phyloP scores from a whole-genome alignment of 2,329 filamentous ascomycete species.

The Hymenoscyphus scutula region DNA sequence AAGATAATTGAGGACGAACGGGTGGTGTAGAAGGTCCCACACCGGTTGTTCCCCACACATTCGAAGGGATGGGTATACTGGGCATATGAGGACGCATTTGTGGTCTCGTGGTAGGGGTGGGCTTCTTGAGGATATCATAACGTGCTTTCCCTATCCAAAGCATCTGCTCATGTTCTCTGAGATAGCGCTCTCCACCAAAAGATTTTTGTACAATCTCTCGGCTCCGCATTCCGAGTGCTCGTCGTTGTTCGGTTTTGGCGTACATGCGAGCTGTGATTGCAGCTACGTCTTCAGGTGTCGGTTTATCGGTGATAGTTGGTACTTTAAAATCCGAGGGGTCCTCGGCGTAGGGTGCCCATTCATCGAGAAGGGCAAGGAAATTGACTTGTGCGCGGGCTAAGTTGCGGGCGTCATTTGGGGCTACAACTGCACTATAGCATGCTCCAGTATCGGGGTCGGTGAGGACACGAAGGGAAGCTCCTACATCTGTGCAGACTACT shows the following conservation, averaged over 20 bases:
- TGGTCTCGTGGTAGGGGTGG: not conserved
- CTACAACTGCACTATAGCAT: constrained; percentile 60
- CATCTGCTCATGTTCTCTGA: constrained; percentile 62
- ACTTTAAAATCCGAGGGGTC: constrained; percentile 8
- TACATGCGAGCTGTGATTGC: constrained; percentile 56
- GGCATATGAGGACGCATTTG: constrained; percentile 14
- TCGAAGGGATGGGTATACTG: constrained; percentile 15
- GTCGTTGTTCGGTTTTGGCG: constrained; percentile 52
- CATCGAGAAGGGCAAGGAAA: constrained; percentile 58
- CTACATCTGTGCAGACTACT: constrained; percentile 56
- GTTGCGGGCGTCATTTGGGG: constrained; percentile 60
- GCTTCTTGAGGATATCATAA: constrained; percentile 10
- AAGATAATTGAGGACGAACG: constrained; percentile 12
- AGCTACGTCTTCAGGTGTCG: constrained; percentile 48
- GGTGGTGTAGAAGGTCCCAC: not conserved
- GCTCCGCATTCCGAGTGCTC: constrained; percentile 57
- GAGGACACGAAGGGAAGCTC: constrained; percentile 54
- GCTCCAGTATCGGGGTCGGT: constrained; percentile 49
- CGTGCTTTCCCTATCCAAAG: constrained; percentile 45
- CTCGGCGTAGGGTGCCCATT: constrained; percentile 58
- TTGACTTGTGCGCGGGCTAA: constrained; percentile 61
- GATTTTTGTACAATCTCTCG: constrained; percentile 57
- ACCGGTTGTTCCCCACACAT: constrained; percentile 13
- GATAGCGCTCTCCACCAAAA: constrained; percentile 57
- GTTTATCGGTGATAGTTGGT: constrained; percentile 39